phyloP scores from a whole-genome alignment of 192 early-diverging fungal species.

The Dispira simplex region DNA sequence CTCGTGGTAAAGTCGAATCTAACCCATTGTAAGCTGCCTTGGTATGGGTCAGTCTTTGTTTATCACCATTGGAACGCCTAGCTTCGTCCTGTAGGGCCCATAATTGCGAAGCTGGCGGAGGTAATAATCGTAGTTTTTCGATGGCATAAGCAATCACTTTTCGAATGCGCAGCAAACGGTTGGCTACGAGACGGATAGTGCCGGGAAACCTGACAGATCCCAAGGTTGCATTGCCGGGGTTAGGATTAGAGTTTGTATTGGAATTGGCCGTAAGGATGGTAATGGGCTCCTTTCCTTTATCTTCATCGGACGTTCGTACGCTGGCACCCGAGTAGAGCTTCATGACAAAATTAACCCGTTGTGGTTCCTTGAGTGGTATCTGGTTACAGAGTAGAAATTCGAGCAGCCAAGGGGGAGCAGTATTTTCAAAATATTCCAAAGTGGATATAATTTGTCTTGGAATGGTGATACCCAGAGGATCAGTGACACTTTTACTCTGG shows the following conservation, averaged over 20 bases:
- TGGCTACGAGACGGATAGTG: conserved; percentile 54
- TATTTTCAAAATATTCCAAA: conserved; percentile 40
- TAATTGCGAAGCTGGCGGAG: conserved; percentile 11
- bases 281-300: conserved; percentile 4
- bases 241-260: not conserved
- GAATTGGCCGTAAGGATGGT: not conserved
- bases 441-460: conserved; percentile 16
- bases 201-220: conserved; percentile 11
- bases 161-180: conserved; percentile 72
- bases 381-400: conserved; percentile 68
- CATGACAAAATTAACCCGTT: conserved; percentile 75
- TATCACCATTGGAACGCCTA: not conserved
- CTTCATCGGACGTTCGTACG: conserved; percentile 27
- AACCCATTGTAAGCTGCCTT: not conserved
- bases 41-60: conserved; percentile 9
- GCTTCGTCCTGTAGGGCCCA: conserved; percentile 12
- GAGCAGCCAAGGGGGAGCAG: conserved; percentile 72
- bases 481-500: no score
- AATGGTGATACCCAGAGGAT: conserved; percentile 14
- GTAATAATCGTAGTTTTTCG: conserved; percentile 55
- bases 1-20: conserved; percentile 3
- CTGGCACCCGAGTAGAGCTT: conserved; percentile 35
- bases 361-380: conserved; percentile 49
- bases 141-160: conserved; percentile 75
- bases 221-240: not conserved